A percentile compares a stretch with the other conserved stretches of the same genome.
These are phyloP conservation scores for Geranium incanum DNA, from an alignment of 441 rosid species.

Conservation along the genomic window DNA sequence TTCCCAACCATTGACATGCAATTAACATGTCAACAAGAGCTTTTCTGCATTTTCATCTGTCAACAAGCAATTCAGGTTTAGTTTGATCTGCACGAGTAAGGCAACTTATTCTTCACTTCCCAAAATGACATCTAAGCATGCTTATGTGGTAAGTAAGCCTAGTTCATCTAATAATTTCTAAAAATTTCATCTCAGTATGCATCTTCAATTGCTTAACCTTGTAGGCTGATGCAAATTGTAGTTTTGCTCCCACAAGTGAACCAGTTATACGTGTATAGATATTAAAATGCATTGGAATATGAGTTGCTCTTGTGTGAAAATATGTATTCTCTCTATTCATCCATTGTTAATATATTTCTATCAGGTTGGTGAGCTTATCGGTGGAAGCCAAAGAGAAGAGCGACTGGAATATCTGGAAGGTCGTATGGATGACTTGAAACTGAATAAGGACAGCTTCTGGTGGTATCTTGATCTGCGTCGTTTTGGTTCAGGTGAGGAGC, in stretches of 20 bases:
- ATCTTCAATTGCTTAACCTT: background rate
- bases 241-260: background rate
- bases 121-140: background rate
- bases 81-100: background rate
- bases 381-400: constrained; percentile 99
- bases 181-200: too few relatives aligned
- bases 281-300: background rate
- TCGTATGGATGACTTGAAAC: constrained; percentile 63
- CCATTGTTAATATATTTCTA: background rate
- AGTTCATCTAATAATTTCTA: too few relatives aligned
- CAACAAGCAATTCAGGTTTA: background rate
- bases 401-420: constrained; percentile 73
- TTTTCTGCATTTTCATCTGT: background rate
- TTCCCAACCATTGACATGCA: background rate
- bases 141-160: too few relatives aligned
- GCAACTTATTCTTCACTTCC: background rate
- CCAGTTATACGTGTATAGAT: background rate
- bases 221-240: background rate
- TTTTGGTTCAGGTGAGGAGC: constrained; percentile 74
- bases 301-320: background rate
- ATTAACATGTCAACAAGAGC: background rate
- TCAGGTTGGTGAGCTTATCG: constrained; percentile 89
- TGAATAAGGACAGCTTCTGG: constrained; percentile 78
- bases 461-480: constrained; percentile 97
- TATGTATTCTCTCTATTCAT: background rate